Conservation (phyloP, 306 rosid species). For the apple (Malus domestica) region ASM211411v1 NC_041798.1:10450001-10450500, state of each 20-base stretch:
- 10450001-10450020: too few relatives aligned
- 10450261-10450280: constrained; percentile 48
- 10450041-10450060: too few relatives aligned
- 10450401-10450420: constrained; percentile 14
- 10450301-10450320: constrained; percentile 19
- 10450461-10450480: constrained; percentile 23
- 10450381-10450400: constrained; percentile 48
- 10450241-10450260: constrained; percentile 35
- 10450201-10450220: constrained; percentile 23
- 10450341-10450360: constrained; percentile 20
- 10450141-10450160: constrained; percentile 34
- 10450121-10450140: constrained; percentile 27
- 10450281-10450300: constrained; percentile 11
- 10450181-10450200: constrained; percentile 32
- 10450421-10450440: constrained; percentile 20
- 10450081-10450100: too few relatives aligned
- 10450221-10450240: constrained; percentile 13
- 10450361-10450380: constrained; percentile 46
- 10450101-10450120: not conserved
- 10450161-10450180: constrained; percentile 55
- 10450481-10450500: constrained; percentile 15
- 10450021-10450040: too few relatives aligned
- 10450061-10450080: too few relatives aligned
- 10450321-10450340: constrained; percentile 10
- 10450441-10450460: constrained; percentile 14